Base-by-base conservation (phyloP, 306 rosid genomes). In the Cicer chorassanicum region DNA sequence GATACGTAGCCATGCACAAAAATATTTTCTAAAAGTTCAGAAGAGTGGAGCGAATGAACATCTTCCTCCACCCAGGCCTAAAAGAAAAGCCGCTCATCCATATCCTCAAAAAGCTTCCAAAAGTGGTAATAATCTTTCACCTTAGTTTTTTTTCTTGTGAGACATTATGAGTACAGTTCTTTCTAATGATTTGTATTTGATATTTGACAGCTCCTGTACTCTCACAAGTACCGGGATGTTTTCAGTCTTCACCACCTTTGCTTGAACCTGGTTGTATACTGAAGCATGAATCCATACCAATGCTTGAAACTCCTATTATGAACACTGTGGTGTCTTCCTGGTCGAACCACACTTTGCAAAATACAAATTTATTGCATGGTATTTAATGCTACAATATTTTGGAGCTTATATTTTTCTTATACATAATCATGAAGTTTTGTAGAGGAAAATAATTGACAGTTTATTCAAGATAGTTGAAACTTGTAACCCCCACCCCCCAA, bases 1-100 rank as follows among this genome's bases (percentile, higher is more conserved):
- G 97, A 94, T 91, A 80, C 95, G 97, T 19, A 94, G 98, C 85
- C 98, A 94, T 83, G 97, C 98, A 10, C 98, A 94, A 43, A 94
- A 94, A 73, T 94, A 94, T 80, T 94, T 94, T 83, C 84, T 88
- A 49, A 94, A 94, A 84, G 98, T 90, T 89, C 98, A 94, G 62
- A 94, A 94, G 87, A 94, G 74, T 74, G 97, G 98, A 78, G 78
- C 94, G 42, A 85, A 82, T 54, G 98, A 94, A 65, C 98, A 94
- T 87, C 87, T 94, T 67, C 98, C 98, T 65, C 98, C 98, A 4
- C 98, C 97, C 66, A 92, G 98, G 63, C 98, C 98, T 13, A 94
- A 94, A 71, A 83, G 97, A 86, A 94, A 94, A 82, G 96, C 98
- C 57, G 78, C 97, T 72, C 97, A 91, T 84, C 98, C 98, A 53